Percentiles rank a stretch among this genome's conserved stretches.
These are phyloP conservation scores for Kokia cookei DNA, from an alignment of 441 rosid species.

Conservation along the genomic window DNA sequence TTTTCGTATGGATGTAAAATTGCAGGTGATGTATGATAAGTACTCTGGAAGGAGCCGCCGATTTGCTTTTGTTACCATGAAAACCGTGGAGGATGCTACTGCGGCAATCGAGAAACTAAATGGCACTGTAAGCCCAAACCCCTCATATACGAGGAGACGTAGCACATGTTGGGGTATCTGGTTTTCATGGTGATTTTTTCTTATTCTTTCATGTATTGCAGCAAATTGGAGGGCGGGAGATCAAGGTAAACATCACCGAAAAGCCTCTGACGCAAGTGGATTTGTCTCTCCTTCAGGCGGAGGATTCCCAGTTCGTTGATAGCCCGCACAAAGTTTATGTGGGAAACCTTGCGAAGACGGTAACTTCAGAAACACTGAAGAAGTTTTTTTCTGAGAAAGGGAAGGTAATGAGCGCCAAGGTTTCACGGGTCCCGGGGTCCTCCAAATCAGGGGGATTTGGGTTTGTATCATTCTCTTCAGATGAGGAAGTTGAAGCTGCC, in stretches of 20 bases:
- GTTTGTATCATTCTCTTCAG: constrained; percentile 78
- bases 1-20: not conserved
- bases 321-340: constrained; percentile 79
- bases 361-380: constrained; percentile 59
- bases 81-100: constrained; percentile 76
- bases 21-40: constrained; percentile 85
- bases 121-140: constrained; percentile 52
- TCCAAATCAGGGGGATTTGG: constrained; percentile 86
- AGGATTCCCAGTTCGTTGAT: constrained; percentile 66
- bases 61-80: constrained; percentile 88
- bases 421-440: constrained; percentile 75
- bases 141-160: not conserved
- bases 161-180: not conserved
- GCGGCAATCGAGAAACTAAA: constrained; percentile 76
- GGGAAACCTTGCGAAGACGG: constrained; percentile 82
- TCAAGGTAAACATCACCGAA: constrained; percentile 83
- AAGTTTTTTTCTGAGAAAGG: constrained; percentile 66
- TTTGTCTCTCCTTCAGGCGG: constrained; percentile 46
- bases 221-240: constrained; percentile 78
- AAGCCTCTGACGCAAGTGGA: constrained; percentile 56
- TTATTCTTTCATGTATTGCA: constrained; percentile 11
- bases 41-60: constrained; percentile 77
- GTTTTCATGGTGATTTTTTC: constrained; percentile 2
- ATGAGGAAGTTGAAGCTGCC: constrained; percentile 73
- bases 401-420: constrained; percentile 76